phyloP scores from a whole-genome alignment of 192 early-diverging fungal genomes.

The Linnemannia zychae region DNA sequence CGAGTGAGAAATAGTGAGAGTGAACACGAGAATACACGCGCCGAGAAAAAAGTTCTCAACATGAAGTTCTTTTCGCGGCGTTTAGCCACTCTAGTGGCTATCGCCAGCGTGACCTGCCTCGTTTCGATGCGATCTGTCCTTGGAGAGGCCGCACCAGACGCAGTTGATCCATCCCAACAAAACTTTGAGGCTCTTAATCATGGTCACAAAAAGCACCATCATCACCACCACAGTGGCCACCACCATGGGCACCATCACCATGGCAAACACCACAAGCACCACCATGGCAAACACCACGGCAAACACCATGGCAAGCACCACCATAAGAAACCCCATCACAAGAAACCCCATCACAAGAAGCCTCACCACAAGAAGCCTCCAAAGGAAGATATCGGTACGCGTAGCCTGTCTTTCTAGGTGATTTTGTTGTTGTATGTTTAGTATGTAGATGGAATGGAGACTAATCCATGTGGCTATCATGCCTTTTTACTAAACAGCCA shows the following conservation, averaged over 20 bases:
- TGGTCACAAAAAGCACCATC: not conserved
- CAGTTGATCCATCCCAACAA: not conserved
- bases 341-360: not conserved
- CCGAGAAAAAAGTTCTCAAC: constrained; percentile 7
- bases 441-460: too few species aligned
- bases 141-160: not conserved
- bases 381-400: not conserved
- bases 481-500: not conserved
- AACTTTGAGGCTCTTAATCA: constrained; percentile 4
- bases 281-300: not conserved
- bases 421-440: too few species aligned
- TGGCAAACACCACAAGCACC: not conserved
- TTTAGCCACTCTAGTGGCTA: constrained; percentile 8
- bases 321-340: constrained; percentile 8
- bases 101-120: constrained; percentile 11
- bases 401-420: too few species aligned
- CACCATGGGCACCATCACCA: not conserved
- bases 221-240: not conserved
- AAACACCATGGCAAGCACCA: not conserved
- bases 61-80: constrained; percentile 17
- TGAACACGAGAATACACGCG: not conserved
- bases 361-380: not conserved
- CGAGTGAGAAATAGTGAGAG: not conserved
- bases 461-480: not conserved
- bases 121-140: constrained; percentile 3